Conservation (phyloP, 352 stramenopile species). For the Pythium coloratum region DNA sequence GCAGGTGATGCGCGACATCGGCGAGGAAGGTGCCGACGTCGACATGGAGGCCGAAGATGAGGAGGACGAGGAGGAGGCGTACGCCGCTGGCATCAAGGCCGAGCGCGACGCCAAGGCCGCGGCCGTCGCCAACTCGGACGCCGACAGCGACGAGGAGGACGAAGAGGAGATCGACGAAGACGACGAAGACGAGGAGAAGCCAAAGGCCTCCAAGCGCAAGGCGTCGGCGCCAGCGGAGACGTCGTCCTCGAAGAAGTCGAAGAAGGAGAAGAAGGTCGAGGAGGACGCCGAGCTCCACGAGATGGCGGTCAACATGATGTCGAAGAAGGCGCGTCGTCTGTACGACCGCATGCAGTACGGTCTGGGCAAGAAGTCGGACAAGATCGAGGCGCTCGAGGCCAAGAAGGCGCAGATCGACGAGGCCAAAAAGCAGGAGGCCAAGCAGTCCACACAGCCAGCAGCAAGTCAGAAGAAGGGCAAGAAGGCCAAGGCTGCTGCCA, state of each 20-base stretch:
- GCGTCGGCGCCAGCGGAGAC: constrained; percentile 18
- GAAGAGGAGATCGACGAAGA: constrained; percentile 48
- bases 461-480: constrained; percentile 23
- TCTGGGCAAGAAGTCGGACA: constrained; percentile 85
- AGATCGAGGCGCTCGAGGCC: constrained; percentile 81
- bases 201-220: constrained; percentile 57
- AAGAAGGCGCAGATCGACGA: constrained; percentile 73
- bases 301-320: constrained; percentile 92
- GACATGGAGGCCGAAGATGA: constrained; percentile 26
- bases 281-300: constrained; percentile 81
- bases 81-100: constrained; percentile 78
- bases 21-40: constrained; percentile 43
- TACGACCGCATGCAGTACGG: constrained; percentile 93
- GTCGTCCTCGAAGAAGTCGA: constrained; percentile 53
- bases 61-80: constrained; percentile 71
- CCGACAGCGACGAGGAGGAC: constrained; percentile 35
- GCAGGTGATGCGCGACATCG: constrained; percentile 69
- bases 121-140: constrained; percentile 40
- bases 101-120: constrained; percentile 39
- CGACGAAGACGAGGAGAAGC: constrained; percentile 32
- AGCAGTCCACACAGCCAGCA: constrained; percentile 14
- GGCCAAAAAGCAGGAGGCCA: constrained; percentile 46
- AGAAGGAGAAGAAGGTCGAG: constrained; percentile 77
- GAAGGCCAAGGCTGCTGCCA: constrained; percentile 1
- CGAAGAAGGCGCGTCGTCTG: constrained; percentile 90